Conservation (phyloP, 768 basidiomycete genomes). For the Postia placenta region DNA sequence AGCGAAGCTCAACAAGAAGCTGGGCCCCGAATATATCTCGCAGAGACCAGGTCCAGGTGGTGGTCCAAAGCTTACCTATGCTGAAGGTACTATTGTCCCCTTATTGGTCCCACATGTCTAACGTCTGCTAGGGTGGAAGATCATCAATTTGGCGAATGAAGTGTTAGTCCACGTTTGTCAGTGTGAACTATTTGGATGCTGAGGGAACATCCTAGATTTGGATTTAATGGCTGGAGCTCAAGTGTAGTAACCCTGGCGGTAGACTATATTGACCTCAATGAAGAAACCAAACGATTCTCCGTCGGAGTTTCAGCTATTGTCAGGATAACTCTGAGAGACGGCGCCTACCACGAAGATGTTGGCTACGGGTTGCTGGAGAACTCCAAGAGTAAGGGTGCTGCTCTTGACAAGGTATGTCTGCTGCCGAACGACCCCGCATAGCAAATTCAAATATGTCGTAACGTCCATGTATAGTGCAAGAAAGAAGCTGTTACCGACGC, state of each 20-base stretch:
- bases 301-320: slow-evolving; percentile 83
- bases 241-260: slow-evolving; percentile 67
- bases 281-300: slow-evolving; percentile 57
- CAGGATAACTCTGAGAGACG: slow-evolving; percentile 82
- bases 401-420: slow-evolving; percentile 76
- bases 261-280: slow-evolving; percentile 72
- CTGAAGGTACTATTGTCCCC: slow-evolving; percentile 83
- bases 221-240: slow-evolving; percentile 95
- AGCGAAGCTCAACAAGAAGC: slow-evolving; percentile 75
- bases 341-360: slow-evolving; percentile 87
- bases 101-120: neutral
- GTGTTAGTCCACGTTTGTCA: slow-evolving; percentile 31
- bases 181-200: neutral
- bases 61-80: slow-evolving; percentile 85
- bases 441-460: neutral
- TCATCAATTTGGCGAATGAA: slow-evolving; percentile 96
- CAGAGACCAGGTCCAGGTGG: slow-evolving; percentile 84
- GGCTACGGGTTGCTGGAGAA: slow-evolving; percentile 90
- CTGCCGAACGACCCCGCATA: neutral
- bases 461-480: slow-evolving; percentile 79
- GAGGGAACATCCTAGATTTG: slow-evolving; percentile 44
- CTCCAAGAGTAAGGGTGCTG: slow-evolving; percentile 74
- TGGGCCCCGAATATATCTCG: slow-evolving; percentile 93
- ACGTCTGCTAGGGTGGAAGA: slow-evolving; percentile 66
- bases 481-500: slow-evolving; percentile 98